Evolutionary conservation across 495 filamentous ascomycete species (phyloP), one percentile per base, ranked within the genome.

Genomic region (Cryomyces minteri): DNA sequence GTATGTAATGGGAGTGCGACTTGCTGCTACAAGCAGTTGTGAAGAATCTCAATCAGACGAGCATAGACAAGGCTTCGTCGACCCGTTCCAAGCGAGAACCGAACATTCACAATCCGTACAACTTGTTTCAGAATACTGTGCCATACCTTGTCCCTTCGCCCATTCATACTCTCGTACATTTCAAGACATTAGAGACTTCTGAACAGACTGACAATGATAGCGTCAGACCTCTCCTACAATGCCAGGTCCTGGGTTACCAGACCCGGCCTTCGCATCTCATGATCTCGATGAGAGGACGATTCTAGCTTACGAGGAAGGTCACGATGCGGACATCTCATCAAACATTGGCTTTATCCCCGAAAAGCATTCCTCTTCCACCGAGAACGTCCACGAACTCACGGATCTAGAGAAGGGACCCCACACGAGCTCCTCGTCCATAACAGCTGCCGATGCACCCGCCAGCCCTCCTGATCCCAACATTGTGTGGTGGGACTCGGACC

Each of bases 401-500:
- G 43, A 45, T 12, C 12, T 45, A 6, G 43, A 45, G 29, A 45
- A 45, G 30, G 43, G 43, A 8, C 7, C 8, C 5, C 11, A 12
- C 4, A 28, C 31, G 14, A 36, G 31, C 31, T 33, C 32, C 31
- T 32, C 43, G 32, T 32, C 43, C 11, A 33, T 8, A 12, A 32
- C 28, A 25, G 43, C 9, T 28, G 31, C 43, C 2, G 45, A 44
- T 18, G 30, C 4, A n/a, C 25, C 12, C 11, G 28, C 37, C 4
- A 47, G 51, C n/a, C 32, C 39, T 29, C 12, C 30, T 9, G 54
- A 61, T 51, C 54, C 60, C 7, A 54, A 60, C 43, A 52, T 62
- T 9, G 57, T 63, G 5, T 54, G 54, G n/a, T 62, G 53, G 55
- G 55, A 58, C 43, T 50, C 48, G 1, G 55, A 61, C 28, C 49